A percentile compares a stretch with the other conserved stretches of the same genome.
Evolutionary conservation across 169 alveolate species (phyloP).

Genomic region (Neospora caninum): DNA sequence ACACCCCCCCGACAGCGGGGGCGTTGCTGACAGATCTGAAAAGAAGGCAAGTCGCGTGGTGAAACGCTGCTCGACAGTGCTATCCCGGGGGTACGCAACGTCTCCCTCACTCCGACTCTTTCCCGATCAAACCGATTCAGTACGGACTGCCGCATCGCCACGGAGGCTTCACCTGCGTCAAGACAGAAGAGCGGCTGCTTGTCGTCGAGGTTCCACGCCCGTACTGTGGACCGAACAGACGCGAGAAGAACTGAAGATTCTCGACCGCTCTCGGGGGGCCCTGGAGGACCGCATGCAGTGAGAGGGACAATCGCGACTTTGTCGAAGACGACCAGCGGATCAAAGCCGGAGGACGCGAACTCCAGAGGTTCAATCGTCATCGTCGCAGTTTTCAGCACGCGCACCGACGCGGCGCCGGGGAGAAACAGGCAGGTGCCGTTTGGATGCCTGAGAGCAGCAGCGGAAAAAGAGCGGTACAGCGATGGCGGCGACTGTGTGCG

Average conservation of each 20-base stretch:
- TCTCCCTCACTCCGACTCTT: too few species aligned
- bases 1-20: too few species aligned
- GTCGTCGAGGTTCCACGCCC: background rate
- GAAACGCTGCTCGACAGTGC: too few species aligned
- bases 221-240: background rate
- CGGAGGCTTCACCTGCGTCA: background rate
- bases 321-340: slow-evolving; percentile 25
- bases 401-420: slow-evolving; percentile 29
- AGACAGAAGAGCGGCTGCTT: slow-evolving; percentile 8
- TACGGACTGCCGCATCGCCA: too few species aligned
- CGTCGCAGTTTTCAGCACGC: background rate
- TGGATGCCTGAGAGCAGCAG: slow-evolving; percentile 24
- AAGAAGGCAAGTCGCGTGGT: too few species aligned
- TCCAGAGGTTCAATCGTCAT: background rate
- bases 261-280: background rate
- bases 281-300: background rate
- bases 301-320: background rate
- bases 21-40: too few species aligned
- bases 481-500: too few species aligned
- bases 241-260: background rate
- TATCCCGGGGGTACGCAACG: too few species aligned
- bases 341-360: slow-evolving; percentile 33
- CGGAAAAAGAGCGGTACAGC: too few species aligned
- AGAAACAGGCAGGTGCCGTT: background rate
- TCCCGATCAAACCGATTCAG: too few species aligned